Evolutionary conservation across 495 filamentous ascomycete genomes (phyloP).

Genomic region (Venustampulla echinocandica): DNA sequence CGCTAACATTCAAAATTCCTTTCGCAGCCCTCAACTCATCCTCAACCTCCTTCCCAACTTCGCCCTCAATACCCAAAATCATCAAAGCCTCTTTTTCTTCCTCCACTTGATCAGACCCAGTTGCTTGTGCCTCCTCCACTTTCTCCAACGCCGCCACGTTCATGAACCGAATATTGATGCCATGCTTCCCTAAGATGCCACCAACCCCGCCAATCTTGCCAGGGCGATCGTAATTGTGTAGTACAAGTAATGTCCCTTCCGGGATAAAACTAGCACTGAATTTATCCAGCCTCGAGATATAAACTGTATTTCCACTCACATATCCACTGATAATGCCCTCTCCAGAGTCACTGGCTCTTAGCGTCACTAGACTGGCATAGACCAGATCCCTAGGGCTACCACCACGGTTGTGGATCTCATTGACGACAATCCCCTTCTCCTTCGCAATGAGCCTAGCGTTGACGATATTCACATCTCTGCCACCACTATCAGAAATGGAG

Average conservation of each 20-base stretch:
- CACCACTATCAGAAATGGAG: slow-evolving; percentile 47
- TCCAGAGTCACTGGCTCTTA: slow-evolving; percentile 26
- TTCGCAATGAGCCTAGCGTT: slow-evolving; percentile 60
- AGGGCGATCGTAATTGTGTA: slow-evolving; percentile 62
- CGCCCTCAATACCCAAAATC: slow-evolving; percentile 58
- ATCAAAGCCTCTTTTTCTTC: slow-evolving; percentile 55
- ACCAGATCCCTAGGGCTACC: slow-evolving; percentile 40
- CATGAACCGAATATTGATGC: slow-evolving; percentile 66
- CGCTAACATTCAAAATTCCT: slow-evolving; percentile 54
- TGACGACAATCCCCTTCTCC: slow-evolving; percentile 60
- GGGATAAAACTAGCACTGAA: slow-evolving; percentile 58
- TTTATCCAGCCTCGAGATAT: slow-evolving; percentile 55
- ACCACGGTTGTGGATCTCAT: slow-evolving; percentile 52
- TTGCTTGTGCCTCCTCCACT: slow-evolving; percentile 23
- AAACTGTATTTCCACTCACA: slow-evolving; percentile 46
- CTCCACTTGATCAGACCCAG: slow-evolving; percentile 7
- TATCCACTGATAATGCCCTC: slow-evolving; percentile 51
- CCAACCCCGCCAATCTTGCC: slow-evolving; percentile 69
- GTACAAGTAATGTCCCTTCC: slow-evolving; percentile 53
- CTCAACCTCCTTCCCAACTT: slow-evolving; percentile 45
- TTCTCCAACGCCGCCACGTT: slow-evolving; percentile 47
- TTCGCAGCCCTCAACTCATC: slow-evolving; percentile 43
- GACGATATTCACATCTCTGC: slow-evolving; percentile 63
- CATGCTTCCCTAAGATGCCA: slow-evolving; percentile 48
- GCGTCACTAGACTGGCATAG: slow-evolving; percentile 54